phyloP scores from a whole-genome alignment of 2,329 filamentous ascomycete genomes.

The Nemania bipapillata region DNA sequence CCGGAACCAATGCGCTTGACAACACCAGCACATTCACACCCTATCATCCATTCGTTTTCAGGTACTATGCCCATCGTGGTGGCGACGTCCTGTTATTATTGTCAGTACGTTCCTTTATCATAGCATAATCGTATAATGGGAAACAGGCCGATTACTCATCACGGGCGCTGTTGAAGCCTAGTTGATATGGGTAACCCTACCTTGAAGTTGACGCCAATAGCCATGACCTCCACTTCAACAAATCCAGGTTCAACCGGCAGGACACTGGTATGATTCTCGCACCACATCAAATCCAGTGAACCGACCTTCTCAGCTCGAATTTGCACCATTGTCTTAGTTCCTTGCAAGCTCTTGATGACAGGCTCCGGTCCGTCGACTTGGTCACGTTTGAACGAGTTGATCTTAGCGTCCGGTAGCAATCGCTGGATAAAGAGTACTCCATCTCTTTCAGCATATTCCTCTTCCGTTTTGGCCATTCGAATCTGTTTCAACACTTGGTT shows the following conservation, averaged over 20 bases:
- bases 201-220: constrained; percentile 54
- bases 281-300: constrained; percentile 43
- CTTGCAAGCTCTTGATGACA: constrained; percentile 30
- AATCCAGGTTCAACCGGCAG: constrained; percentile 38
- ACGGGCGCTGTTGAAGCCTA: too few species aligned
- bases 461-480: constrained; percentile 33
- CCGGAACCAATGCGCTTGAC: constrained; percentile 11
- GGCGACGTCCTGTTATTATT: too few species aligned
- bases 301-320: constrained; percentile 39
- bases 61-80: constrained; percentile 45
- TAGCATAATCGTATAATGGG: too few species aligned
- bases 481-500: constrained; percentile 33
- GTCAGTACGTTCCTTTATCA: too few species aligned
- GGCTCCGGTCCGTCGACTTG: constrained; percentile 28
- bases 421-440: constrained; percentile 45
- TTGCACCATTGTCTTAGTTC: constrained; percentile 26
- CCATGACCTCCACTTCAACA: constrained; percentile 51
- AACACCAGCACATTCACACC: constrained; percentile 42
- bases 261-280: constrained; percentile 24
- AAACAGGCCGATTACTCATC: too few species aligned
- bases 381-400: constrained; percentile 40
- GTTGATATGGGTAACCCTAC: too few species aligned
- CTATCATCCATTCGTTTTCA: constrained; percentile 36
- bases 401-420: constrained; percentile 44
- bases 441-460: constrained; percentile 48